phyloP scores from a whole-genome alignment of 805 yeast species.

The Spathaspora passalidarum region DNA sequence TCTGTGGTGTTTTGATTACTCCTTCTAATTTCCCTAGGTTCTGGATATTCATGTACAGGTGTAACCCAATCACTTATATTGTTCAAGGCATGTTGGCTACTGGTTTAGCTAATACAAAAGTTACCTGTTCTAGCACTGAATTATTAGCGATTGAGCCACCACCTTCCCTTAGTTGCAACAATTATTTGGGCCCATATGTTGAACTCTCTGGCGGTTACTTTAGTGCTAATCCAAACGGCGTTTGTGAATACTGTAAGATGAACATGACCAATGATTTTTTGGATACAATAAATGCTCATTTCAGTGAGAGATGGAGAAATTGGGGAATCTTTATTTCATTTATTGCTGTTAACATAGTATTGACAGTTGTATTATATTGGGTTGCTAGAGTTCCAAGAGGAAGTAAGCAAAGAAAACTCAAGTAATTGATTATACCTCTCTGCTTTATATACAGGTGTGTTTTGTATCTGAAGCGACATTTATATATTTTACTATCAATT shows the following conservation, averaged over 20 bases:
- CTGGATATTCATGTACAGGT: slow-evolving; percentile 76
- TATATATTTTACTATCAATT: too few species aligned
- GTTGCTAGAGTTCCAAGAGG: slow-evolving; percentile 72
- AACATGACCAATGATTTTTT: slow-evolving; percentile 58
- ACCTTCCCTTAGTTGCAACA: slow-evolving; percentile 22
- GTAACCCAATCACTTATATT: slow-evolving; percentile 64
- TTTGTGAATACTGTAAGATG: slow-evolving; percentile 61
- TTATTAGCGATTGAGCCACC: slow-evolving; percentile 18
- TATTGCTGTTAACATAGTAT: slow-evolving; percentile 29
- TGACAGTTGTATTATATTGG: slow-evolving; percentile 48
- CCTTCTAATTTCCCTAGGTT: slow-evolving; percentile 27
- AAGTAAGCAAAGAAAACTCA: slow-evolving; percentile 29
- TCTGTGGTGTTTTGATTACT: slow-evolving; percentile 34
- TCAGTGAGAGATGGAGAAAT: slow-evolving; percentile 60
- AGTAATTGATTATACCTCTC: not conserved
- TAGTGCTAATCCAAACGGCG: not conserved
- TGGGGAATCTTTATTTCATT: slow-evolving; percentile 48
- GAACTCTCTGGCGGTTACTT: slow-evolving; percentile 20
- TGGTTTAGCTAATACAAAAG: slow-evolving; percentile 27
- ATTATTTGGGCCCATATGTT: slow-evolving; percentile 25
- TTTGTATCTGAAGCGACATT: too few species aligned
- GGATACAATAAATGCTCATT: slow-evolving; percentile 39
- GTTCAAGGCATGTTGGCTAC: slow-evolving; percentile 47
- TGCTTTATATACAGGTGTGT: too few species aligned
- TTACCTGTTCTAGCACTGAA: slow-evolving; percentile 29